Conservation (phyloP, 2,329 filamentous ascomycete genomes). For the Pezicula carpinea region DNA sequence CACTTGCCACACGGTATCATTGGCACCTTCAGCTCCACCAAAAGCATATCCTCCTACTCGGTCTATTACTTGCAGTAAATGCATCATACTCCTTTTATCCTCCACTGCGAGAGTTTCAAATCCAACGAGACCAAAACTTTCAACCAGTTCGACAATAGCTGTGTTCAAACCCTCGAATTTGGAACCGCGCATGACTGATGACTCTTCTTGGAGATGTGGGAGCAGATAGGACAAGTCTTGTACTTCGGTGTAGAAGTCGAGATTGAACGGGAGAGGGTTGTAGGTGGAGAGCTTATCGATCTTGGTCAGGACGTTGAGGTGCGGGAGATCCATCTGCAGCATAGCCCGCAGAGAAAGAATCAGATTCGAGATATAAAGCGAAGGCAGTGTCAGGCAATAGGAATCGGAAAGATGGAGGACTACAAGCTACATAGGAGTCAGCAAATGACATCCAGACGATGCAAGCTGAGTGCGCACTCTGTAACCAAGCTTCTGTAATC, state of each 20-base stretch:
- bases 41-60: slow-evolving; percentile 91
- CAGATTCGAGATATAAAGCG: slow-evolving; percentile 90
- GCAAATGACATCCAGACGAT: slow-evolving; percentile 9
- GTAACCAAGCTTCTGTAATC: slow-evolving; percentile 85
- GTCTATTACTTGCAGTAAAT: slow-evolving; percentile 82
- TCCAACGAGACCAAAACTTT: slow-evolving; percentile 82
- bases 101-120: slow-evolving; percentile 95
- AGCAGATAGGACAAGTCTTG: slow-evolving; percentile 85
- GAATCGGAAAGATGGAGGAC: slow-evolving; percentile 92
- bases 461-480: slow-evolving; percentile 56
- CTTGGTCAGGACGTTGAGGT: slow-evolving; percentile 94
- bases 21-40: slow-evolving; percentile 82
- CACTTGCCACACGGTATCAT: slow-evolving; percentile 96
- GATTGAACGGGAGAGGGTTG: slow-evolving; percentile 83
- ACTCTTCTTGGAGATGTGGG: slow-evolving; percentile 75
- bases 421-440: slow-evolving; percentile 61
- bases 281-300: slow-evolving; percentile 91
- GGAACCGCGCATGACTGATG: slow-evolving; percentile 59
- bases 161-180: slow-evolving; percentile 85
- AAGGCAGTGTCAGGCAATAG: slow-evolving; percentile 87
- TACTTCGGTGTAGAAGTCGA: slow-evolving; percentile 96
- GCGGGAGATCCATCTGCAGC: slow-evolving; percentile 96
- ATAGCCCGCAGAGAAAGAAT: slow-evolving; percentile 91
- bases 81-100: slow-evolving; percentile 96
- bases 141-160: slow-evolving; percentile 80